Base-by-base conservation (phyloP, 164 flowering plant species). In the Tetracentron sinense region DNA sequence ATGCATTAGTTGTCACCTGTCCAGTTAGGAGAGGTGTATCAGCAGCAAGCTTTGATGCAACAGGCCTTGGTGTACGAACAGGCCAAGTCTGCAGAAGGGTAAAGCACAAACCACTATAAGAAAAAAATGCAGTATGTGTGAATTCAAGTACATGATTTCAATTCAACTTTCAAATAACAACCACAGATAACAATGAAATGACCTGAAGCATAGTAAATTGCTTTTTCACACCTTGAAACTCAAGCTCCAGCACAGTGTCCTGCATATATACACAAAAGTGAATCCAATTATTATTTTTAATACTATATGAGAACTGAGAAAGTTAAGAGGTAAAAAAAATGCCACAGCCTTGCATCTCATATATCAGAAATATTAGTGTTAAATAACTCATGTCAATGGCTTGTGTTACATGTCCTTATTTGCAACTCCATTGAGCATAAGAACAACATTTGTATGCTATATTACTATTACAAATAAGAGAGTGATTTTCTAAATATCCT, bases 1-100 rank as follows among this genome's bases (percentile, higher is more conserved):
- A 22, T 60, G 27, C 11, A 26, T 60, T 30, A 0, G 12, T 30
- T 62, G 33, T 68, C 68, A 92, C 99, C 98, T 95, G 98, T 26
- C 99, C 99, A 52, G 99, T 95, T 64, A 95, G 84, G 7, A 95
- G 84, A 66, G 99, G 99, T 42, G 99, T 95, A 77, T 95, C 99
- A 66, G 97, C 99, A 46, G 98, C 94, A 79, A 95, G 96, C 70
- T 95, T 95, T 50, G 96, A 69, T 60, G 97, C 89, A 74, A 92
- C 97, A 62, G 99, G 99, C 73, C 99, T 80, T 35, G 99, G 99
- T 28, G 96, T 67, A 75, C 99, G 98, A 10, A 95, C 98, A 56
- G 99, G 99, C 99, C 99, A 95, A 48, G 85, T 77, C 99, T 95
- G 88, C 65, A 72, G 52, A 64, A 30, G 42, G 53, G 26, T 38